Conservation (phyloP, 805 yeast species). For the Osmozyma mogii region DNA sequence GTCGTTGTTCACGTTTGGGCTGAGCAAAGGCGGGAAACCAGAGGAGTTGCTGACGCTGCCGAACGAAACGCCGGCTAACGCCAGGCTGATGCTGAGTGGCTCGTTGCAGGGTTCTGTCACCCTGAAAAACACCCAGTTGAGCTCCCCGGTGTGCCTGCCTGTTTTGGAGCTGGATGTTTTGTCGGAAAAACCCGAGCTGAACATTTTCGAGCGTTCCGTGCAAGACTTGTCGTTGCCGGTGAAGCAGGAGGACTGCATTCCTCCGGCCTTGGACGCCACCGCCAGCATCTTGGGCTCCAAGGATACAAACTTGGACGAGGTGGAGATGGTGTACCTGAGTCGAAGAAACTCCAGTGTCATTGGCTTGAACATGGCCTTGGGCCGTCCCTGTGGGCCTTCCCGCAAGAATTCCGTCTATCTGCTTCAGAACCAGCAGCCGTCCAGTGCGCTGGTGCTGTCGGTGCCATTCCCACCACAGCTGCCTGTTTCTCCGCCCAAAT, state of each 20-base stretch:
- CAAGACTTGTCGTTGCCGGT: constrained; percentile 24
- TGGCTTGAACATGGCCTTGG: constrained; percentile 42
- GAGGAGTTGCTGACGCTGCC: neutral
- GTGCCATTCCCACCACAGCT: constrained; percentile 14
- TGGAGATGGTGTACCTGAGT: constrained; percentile 58
- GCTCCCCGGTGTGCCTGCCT: constrained; percentile 10
- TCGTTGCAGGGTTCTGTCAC: constrained; percentile 1
- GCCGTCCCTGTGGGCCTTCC: constrained; percentile 32
- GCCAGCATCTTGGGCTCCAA: constrained; percentile 58
- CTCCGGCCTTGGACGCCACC: constrained; percentile 76
- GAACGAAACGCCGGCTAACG: neutral
- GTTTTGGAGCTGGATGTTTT: constrained; percentile 8
- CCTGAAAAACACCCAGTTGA: constrained; percentile 4
- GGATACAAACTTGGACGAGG: constrained; percentile 53
- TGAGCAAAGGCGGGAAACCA: neutral
- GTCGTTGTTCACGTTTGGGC: constrained; percentile 19
- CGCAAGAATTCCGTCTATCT: constrained; percentile 24
- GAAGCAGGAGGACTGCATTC: constrained; percentile 57
- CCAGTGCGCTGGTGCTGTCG: constrained; percentile 3
- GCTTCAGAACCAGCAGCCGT: constrained; percentile 2
- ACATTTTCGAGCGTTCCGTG: constrained; percentile 36
- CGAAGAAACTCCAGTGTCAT: constrained; percentile 50
- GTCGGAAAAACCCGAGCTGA: constrained; percentile 15
- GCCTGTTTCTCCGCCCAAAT: constrained; percentile 34
- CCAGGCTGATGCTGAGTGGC: neutral